Base-by-base conservation (phyloP, 345 rosid species). In the Xanthoceras sorbifolium region DNA sequence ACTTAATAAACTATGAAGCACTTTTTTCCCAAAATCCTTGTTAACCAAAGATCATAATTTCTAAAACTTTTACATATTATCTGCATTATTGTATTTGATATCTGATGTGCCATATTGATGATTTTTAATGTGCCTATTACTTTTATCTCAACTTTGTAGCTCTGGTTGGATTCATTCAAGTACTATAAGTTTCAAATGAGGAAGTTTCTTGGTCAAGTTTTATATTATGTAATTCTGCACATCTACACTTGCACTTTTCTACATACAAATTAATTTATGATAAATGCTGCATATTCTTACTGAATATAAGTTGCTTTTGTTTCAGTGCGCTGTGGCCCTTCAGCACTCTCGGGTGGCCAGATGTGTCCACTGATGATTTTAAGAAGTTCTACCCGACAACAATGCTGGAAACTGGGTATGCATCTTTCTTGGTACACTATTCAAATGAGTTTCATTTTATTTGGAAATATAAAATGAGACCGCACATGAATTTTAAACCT, bases 271-370 rank as follows among this genome's bases (percentile, higher is more conserved):
- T 67, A 23, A 28, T 31, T 77, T 63, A 40, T 25, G 44, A 55
- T 63, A 44, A 54, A 60, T 73, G 59, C 50, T 63, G n/a, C 44
- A 55, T 68, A 32, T 66, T 54, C 69, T 69, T 32, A 57, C 62
- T 77, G 55, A 70, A 15, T 55, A 61, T 74, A 36, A 64, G 54
- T 77, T 29, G 29, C 72, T 77, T 70, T 69, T 68, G 25, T 81
- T 84, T 61, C 89, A 95, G 99, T 78, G 89, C 94, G 9, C 83
- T 95, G 48, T 95, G 99, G 99, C 99, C 99, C 78, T 95, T 95
- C 84, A 95, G 97, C 84, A 95, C 98, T 68, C 98, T 93, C 79
- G 99, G 99, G 60, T 95, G 99, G 99, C 99, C 99, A 34, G 93
- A 93, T 77, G 84, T 78, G 42, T 87, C 91, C 18, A 74, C 91